Conservation (phyloP, 2,329 filamentous ascomycete species). For the Pleomassaria siparia region DNA sequence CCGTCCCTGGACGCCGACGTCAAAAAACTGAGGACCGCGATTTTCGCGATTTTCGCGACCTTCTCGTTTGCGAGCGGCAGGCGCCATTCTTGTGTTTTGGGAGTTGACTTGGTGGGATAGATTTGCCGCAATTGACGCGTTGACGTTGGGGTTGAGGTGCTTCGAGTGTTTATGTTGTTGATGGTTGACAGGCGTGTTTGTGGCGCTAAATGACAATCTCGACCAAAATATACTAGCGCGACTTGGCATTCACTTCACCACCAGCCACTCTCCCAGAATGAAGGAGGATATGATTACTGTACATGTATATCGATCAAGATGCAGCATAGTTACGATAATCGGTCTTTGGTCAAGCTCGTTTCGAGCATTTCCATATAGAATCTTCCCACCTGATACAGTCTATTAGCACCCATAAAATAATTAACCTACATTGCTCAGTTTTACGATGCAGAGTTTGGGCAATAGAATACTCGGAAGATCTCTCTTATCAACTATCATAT, state of each 20-base stretch:
- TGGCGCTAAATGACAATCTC: conserved; percentile 1
- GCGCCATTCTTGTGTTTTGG: conserved; percentile 29
- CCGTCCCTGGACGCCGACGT: conserved; percentile 45
- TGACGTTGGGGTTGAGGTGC: conserved; percentile 8
- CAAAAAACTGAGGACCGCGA: conserved; percentile 43
- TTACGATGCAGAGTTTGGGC: too few relatives aligned
- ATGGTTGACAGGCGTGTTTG: conserved; percentile 2
- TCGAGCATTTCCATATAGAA: too few relatives aligned
- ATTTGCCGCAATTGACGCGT: conserved; percentile 18
- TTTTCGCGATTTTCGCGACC: conserved; percentile 45
- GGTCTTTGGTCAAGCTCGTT: too few relatives aligned
- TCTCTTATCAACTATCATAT: too few relatives aligned
- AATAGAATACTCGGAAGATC: too few relatives aligned
- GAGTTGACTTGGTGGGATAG: background rate
- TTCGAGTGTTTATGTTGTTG: conserved; percentile 4
- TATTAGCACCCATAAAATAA: too few relatives aligned
- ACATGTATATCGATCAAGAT: too few relatives aligned
- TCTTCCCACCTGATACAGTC: too few relatives aligned
- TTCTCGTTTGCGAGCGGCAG: conserved; percentile 36
- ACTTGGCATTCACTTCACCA: background rate
- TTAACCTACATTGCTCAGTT: too few relatives aligned
- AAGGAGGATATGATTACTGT: too few relatives aligned
- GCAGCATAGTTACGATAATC: too few relatives aligned
- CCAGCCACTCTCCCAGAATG: too few relatives aligned
- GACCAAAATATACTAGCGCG: background rate